Evolutionary conservation across 176 grass and related monocot genomes (phyloP).

Genomic region (Pontederia crassipes): DNA sequence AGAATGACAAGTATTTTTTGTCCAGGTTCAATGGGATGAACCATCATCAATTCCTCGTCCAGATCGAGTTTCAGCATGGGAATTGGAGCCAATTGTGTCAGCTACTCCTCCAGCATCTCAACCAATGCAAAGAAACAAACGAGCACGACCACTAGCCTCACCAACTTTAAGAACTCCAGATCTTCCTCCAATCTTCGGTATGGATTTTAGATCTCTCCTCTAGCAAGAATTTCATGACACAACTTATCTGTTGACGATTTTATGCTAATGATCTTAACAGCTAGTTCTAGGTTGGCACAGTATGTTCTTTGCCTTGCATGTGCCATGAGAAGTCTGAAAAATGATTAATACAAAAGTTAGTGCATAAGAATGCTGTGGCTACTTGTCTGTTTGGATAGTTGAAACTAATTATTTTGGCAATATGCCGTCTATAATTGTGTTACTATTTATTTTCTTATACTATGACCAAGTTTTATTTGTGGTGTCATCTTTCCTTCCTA

Average conservation of each 20-base stretch:
- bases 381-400: no score
- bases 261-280: no score
- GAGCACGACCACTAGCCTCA: slow-evolving; percentile 42
- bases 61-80: slow-evolving; percentile 85
- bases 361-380: no score
- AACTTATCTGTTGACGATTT: no score
- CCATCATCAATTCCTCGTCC: slow-evolving; percentile 62
- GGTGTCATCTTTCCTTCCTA: slow-evolving; percentile 8
- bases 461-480: background rate
- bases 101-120: slow-evolving; percentile 41
- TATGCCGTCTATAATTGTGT: no score
- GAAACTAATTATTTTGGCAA: no score
- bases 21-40: slow-evolving; percentile 97
- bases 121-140: slow-evolving; percentile 48
- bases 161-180: slow-evolving; percentile 33
- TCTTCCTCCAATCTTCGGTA: slow-evolving; percentile 50
- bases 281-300: no score
- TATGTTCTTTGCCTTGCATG: no score
- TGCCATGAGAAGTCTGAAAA: no score
- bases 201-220: background rate
- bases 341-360: no score
- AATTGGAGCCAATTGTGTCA: slow-evolving; percentile 60
- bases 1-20: slow-evolving; percentile 6
- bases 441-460: background rate
- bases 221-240: background rate